Conservation (phyloP, 2,329 filamentous ascomycete genomes). For the Venturia oleaginea region DNA sequence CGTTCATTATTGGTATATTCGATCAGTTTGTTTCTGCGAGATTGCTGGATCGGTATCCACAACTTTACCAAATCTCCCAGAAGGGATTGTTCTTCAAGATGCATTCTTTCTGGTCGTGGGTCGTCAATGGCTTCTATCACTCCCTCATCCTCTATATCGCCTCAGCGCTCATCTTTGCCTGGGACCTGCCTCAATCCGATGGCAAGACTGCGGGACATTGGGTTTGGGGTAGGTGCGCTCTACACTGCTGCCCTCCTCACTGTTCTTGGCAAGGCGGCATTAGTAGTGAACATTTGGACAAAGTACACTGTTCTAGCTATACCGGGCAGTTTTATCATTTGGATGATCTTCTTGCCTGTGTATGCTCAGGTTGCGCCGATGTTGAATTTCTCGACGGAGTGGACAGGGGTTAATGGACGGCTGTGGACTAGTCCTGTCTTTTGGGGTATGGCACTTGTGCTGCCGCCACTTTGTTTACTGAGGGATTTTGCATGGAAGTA, state of each 20-base stretch:
- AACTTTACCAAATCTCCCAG: constrained; percentile 88
- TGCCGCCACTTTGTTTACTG: constrained; percentile 73
- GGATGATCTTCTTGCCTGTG: constrained; percentile 80
- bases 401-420: constrained; percentile 70
- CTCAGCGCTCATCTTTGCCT: constrained; percentile 69
- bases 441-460: constrained; percentile 77
- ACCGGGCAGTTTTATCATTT: constrained; percentile 82
- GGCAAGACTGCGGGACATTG: constrained; percentile 84
- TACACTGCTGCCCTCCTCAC: constrained; percentile 92
- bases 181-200: constrained; percentile 68
- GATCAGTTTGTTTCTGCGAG: constrained; percentile 96
- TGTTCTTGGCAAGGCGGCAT: constrained; percentile 84
- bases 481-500: constrained; percentile 97
- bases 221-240: constrained; percentile 93
- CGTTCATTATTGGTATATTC: constrained; percentile 88
- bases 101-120: constrained; percentile 88
- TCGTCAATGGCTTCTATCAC: constrained; percentile 90
- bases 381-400: constrained; percentile 72
- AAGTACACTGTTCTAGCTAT: constrained; percentile 97
- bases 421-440: constrained; percentile 77
- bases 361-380: constrained; percentile 83
- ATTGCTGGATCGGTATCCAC: constrained; percentile 87
- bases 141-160: constrained; percentile 87
- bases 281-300: constrained; percentile 97
- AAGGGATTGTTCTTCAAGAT: constrained; percentile 89